Evolutionary conservation across 108 stramenopile genomes (phyloP).

Genomic region (Fistulifera pelliculosa): DNA sequence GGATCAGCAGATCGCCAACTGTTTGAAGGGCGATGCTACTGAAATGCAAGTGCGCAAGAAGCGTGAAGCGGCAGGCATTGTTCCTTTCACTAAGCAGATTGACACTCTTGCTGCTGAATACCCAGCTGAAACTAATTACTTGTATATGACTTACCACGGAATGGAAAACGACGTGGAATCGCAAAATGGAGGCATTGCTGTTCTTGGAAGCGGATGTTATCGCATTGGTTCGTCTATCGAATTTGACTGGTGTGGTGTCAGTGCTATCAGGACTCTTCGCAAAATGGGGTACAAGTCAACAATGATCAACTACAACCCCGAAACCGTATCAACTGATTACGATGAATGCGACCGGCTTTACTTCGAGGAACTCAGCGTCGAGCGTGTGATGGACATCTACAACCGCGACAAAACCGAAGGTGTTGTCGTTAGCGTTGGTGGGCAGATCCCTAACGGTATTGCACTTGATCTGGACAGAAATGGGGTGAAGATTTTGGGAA

Average conservation of each 20-base stretch:
- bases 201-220: constrained; percentile 96
- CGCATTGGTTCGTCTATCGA: constrained; percentile 97
- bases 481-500: constrained; percentile 93
- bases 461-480: constrained; percentile 85
- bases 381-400: constrained; percentile 96
- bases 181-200: constrained; percentile 76
- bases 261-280: constrained; percentile 89
- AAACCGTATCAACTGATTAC: constrained; percentile 99
- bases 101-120: constrained; percentile 99
- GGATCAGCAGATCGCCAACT: constrained; percentile 82
- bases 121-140: constrained; percentile 96
- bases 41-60: constrained; percentile 70
- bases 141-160: constrained; percentile 97
- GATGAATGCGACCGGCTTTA: constrained; percentile 98
- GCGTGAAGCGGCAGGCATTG: constrained; percentile 57
- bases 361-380: constrained; percentile 93
- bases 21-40: constrained; percentile 30
- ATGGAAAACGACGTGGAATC: constrained; percentile 77
- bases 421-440: constrained; percentile 90
- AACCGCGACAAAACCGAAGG: constrained; percentile 79
- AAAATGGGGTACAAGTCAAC: constrained; percentile 81
- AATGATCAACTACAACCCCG: constrained; percentile 99
- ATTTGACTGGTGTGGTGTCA: constrained; percentile 99
- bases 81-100: constrained; percentile 94
- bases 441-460: constrained; percentile 95